Percentiles rank a stretch among this genome's conserved stretches.
Conservation (phyloP, 306 rosid species). For the Cucurbita moschata region DNA sequence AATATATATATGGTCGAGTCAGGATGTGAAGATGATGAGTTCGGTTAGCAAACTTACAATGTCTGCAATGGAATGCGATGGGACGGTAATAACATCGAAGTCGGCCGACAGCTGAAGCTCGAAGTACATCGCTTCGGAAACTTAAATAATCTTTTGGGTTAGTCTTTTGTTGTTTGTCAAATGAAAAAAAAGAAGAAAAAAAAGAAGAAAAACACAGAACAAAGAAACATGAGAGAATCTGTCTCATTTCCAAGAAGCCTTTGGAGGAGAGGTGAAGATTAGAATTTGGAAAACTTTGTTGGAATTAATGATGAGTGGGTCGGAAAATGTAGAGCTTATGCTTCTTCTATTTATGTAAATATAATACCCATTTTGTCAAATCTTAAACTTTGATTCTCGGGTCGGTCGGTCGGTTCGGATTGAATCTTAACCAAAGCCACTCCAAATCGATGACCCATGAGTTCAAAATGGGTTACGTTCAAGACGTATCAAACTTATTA, state of each 20-base stretch:
- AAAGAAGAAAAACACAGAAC: neutral
- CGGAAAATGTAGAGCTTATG: neutral
- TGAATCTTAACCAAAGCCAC: neutral
- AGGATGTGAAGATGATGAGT: conserved; percentile 72
- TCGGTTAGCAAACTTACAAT: conserved; percentile 40
- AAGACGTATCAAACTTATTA: neutral
- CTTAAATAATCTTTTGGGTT: neutral
- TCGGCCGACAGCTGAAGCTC: conserved; percentile 38
- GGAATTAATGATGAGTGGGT: conserved; percentile 1
- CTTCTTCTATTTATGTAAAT: conserved; percentile 1
- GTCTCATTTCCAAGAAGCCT: neutral
- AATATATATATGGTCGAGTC: conserved; percentile 72
- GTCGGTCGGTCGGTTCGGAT: neutral
- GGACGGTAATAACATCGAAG: conserved; percentile 41
- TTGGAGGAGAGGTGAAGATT: conserved; percentile 2
- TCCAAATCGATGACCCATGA: neutral
- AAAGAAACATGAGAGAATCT: neutral
- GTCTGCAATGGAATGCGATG: conserved; percentile 56
- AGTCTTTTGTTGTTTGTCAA: conserved; percentile 13
- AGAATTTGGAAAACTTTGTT: conserved; percentile 2
- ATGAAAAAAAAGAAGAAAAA: conserved; percentile 10
- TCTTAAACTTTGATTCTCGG: neutral
- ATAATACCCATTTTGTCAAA: conserved; percentile 2
- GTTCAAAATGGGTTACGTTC: neutral
- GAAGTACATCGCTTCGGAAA: neutral